Percentiles rank a stretch among this genome's conserved stretches.
These are phyloP conservation scores for Didymella sp. DNA, from an alignment of 2,329 filamentous ascomycete genomes.

Conservation along the genomic window DNA sequence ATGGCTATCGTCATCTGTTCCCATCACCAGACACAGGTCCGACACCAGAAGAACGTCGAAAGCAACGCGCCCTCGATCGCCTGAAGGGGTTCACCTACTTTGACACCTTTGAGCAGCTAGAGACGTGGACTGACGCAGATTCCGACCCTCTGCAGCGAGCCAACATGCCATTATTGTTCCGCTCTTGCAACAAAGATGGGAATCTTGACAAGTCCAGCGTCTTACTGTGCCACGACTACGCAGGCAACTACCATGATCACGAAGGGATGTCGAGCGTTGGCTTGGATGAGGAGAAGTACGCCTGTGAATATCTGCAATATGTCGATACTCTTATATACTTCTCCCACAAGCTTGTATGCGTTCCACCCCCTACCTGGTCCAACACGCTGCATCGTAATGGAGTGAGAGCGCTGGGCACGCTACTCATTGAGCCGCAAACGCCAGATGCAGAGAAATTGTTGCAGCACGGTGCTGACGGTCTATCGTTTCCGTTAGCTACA, in stretches of 20 bases:
- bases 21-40: constrained; percentile 45
- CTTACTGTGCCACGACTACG: constrained; percentile 50
- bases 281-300: constrained; percentile 46
- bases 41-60: constrained; percentile 42
- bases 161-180: constrained; percentile 49
- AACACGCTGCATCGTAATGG: constrained; percentile 58
- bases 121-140: constrained; percentile 41
- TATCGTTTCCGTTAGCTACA: constrained; percentile 46
- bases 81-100: constrained; percentile 53
- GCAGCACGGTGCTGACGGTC: constrained; percentile 14
- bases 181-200: constrained; percentile 6
- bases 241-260: constrained; percentile 55
- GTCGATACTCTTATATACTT: constrained; percentile 58
- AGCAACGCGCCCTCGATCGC: constrained; percentile 40
- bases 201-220: constrained; percentile 30
- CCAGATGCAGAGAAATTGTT: constrained; percentile 43
- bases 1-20: constrained; percentile 49
- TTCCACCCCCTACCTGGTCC: constrained; percentile 56
- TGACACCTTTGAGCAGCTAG: constrained; percentile 51
- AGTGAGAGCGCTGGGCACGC: constrained; percentile 53
- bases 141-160: constrained; percentile 48
- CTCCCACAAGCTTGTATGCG: constrained; percentile 55
- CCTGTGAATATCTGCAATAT: constrained; percentile 54
- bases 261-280: constrained; percentile 47
- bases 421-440: constrained; percentile 54